A percentile compares a stretch with the other conserved stretches of the same genome.
Conservation (phyloP, 352 stramenopile genomes). For the Paralagenidium karlingii region DNA sequence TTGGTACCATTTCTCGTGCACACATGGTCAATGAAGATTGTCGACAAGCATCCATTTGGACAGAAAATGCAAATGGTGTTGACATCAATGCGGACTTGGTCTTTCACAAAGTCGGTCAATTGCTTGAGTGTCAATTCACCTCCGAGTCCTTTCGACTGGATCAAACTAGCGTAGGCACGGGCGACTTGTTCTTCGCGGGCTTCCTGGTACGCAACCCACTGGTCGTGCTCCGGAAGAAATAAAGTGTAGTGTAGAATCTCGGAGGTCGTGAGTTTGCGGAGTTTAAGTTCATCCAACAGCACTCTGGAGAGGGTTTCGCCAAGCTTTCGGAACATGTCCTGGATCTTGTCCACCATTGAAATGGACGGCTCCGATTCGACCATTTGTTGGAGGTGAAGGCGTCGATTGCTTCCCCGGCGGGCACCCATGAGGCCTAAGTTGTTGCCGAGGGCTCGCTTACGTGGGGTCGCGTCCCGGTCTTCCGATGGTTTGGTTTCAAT, state of each 20-base stretch:
- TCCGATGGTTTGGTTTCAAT: constrained; percentile 21
- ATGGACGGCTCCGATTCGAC: too few species aligned
- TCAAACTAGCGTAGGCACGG: constrained; percentile 18
- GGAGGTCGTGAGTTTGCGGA: constrained; percentile 36
- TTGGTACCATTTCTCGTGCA: too few species aligned
- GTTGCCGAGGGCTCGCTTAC: neutral
- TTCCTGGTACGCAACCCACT: constrained; percentile 57
- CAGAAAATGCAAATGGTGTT: constrained; percentile 60
- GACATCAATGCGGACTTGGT: constrained; percentile 56
- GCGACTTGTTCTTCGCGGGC: constrained; percentile 41
- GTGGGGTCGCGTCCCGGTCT: neutral
- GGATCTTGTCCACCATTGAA: constrained; percentile 35
- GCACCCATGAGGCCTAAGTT: neutral
- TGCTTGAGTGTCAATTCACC: constrained; percentile 21
- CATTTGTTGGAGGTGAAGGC: neutral
- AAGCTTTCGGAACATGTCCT: constrained; percentile 58
- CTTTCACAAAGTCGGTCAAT: constrained; percentile 57
- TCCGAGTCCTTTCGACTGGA: constrained; percentile 1
- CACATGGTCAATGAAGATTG: constrained; percentile 59
- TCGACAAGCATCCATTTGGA: constrained; percentile 41
- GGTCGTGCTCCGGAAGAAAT: constrained; percentile 39
- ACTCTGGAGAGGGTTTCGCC: constrained; percentile 23
- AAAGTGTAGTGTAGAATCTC: constrained; percentile 47
- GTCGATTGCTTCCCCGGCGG: neutral
- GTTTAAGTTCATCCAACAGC: constrained; percentile 37